phyloP scores from a whole-genome alignment of 192 early-diverging fungal species.

The Coemansia sp. region DNA sequence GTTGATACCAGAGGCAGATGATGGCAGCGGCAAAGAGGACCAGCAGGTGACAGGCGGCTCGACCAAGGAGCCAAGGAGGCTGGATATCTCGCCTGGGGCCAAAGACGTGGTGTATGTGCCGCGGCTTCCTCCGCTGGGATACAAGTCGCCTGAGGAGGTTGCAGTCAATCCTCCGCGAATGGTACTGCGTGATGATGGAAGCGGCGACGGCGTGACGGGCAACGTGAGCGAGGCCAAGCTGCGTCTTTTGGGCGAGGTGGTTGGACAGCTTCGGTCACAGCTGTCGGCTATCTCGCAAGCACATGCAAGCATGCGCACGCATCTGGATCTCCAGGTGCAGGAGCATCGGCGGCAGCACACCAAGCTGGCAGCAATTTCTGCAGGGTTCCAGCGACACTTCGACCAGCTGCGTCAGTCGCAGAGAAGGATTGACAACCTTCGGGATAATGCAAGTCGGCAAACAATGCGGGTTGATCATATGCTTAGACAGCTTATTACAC shows the following conservation, averaged over 20 bases:
- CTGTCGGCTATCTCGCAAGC: conserved; percentile 44
- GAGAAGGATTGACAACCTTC: conserved; percentile 49
- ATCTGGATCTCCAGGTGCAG: conserved; percentile 46
- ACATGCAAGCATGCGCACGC: conserved; percentile 42
- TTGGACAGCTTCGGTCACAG: conserved; percentile 52
- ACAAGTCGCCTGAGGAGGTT: conserved; percentile 17
- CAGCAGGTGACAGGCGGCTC: background rate
- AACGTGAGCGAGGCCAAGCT: conserved; percentile 39
- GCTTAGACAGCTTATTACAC: conserved; percentile 64
- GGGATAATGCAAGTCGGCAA: conserved; percentile 41
- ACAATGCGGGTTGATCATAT: conserved; percentile 60
- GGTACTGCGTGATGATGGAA: conserved; percentile 33
- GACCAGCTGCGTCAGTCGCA: conserved; percentile 44
- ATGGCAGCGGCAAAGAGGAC: background rate
- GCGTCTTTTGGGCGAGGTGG: conserved; percentile 35
- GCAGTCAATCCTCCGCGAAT: conserved; percentile 41
- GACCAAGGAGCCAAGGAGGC: conserved; percentile 18
- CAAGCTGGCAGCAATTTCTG: conserved; percentile 44
- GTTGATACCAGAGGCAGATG: conserved; percentile 13
- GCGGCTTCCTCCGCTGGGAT: conserved; percentile 32
- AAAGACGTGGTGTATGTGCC: conserved; percentile 54
- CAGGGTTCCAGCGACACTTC: conserved; percentile 44
- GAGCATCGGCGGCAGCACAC: conserved; percentile 52
- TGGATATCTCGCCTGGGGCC: conserved; percentile 24
- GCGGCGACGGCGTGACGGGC: conserved; percentile 17